A percentile compares a stretch with the other conserved stretches of the same genome.
Evolutionary conservation across 2,329 filamentous ascomycete species (phyloP).

Genomic region (Trichoderma sp.): DNA sequence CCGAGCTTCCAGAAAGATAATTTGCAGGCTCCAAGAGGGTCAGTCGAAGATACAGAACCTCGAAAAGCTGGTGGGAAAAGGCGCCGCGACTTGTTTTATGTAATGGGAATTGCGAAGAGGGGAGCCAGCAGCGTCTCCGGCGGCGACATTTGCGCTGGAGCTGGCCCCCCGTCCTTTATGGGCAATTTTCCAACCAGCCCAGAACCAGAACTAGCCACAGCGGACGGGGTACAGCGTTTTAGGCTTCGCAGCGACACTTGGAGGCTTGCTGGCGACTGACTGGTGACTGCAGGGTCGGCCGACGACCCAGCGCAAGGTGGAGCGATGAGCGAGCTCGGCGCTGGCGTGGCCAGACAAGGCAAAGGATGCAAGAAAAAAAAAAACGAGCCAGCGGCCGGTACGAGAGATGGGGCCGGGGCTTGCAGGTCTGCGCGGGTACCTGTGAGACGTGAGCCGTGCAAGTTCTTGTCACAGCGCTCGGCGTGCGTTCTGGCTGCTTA

Average conservation of each 20-base stretch:
- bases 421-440: constrained; percentile 4
- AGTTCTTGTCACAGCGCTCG: background rate
- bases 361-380: background rate
- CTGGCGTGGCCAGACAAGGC: constrained; percentile 10
- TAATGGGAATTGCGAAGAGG: constrained; percentile 37
- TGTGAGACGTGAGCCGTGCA: constrained; percentile 16
- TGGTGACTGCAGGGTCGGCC: constrained; percentile 18
- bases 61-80: constrained; percentile 27
- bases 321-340: constrained; percentile 19
- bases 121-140: constrained; percentile 19
- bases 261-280: background rate
- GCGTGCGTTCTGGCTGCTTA: background rate
- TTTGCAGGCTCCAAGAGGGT: constrained; percentile 19
- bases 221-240: constrained; percentile 12
- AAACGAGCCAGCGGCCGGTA: background rate
- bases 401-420: constrained; percentile 3
- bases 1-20: constrained; percentile 20
- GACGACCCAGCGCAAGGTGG: constrained; percentile 13
- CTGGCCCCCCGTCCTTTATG: constrained; percentile 18
- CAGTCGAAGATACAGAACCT: constrained; percentile 28
- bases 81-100: constrained; percentile 38
- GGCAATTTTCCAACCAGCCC: background rate
- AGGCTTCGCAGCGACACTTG: background rate
- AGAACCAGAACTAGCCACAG: background rate
- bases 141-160: constrained; percentile 11